phyloP scores from a whole-genome alignment of 306 rosid species.

The Vicia faba region DNA sequence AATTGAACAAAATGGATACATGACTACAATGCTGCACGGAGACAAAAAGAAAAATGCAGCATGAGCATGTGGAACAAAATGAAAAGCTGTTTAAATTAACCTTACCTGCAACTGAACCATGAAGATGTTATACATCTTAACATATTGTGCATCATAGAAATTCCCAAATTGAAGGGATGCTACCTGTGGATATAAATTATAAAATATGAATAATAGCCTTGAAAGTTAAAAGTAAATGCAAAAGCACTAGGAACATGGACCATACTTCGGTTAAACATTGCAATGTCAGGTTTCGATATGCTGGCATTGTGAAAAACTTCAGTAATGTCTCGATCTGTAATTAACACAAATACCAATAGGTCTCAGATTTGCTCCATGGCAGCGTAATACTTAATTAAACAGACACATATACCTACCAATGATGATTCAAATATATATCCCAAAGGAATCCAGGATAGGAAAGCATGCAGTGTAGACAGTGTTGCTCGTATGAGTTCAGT shows the following conservation, averaged over 20 bases:
- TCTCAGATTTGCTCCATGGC: slow-evolving; percentile 28
- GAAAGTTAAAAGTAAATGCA: slow-evolving; percentile 4
- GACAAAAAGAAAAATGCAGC: neutral
- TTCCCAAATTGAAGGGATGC: slow-evolving; percentile 85
- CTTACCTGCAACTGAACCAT: slow-evolving; percentile 91
- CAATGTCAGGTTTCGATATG: slow-evolving; percentile 87
- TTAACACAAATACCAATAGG: slow-evolving; percentile 25
- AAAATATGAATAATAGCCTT: slow-evolving; percentile 19
- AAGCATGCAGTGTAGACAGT: slow-evolving; percentile 91
- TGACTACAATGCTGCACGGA: neutral
- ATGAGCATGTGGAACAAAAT: neutral
- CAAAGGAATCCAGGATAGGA: slow-evolving; percentile 97
- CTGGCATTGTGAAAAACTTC: slow-evolving; percentile 78
- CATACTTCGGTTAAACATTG: slow-evolving; percentile 92
- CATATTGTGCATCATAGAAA: slow-evolving; percentile 73
- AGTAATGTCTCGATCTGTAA: slow-evolving; percentile 90
- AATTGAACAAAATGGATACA: slow-evolving; percentile 1
- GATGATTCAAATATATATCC: slow-evolving; percentile 97
- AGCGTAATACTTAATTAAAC: neutral
- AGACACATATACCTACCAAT: slow-evolving; percentile 57
- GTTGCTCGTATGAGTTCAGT: slow-evolving; percentile 94
- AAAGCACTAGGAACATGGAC: slow-evolving; percentile 6
- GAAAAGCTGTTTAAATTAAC: neutral
- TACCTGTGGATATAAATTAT: slow-evolving; percentile 58
- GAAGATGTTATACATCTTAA: slow-evolving; percentile 86